These are phyloP conservation scores for Fonsecaea monophora DNA, from an alignment of 2,329 filamentous ascomycete species.

Conservation along the genomic window DNA sequence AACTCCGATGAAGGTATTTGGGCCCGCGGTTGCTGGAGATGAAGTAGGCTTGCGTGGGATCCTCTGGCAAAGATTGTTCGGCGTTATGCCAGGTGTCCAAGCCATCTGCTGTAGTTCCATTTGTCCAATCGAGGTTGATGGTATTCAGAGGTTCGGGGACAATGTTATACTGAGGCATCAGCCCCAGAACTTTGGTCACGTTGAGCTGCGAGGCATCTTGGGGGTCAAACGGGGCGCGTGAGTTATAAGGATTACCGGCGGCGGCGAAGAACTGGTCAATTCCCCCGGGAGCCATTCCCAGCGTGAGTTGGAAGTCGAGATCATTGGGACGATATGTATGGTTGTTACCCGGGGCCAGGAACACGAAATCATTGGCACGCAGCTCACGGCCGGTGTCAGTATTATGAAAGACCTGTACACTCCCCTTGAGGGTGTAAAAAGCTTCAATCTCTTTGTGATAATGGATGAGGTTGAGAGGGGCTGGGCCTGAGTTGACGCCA, in stretches of 20 bases:
- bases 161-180: constrained; percentile 34
- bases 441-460: constrained; percentile 34
- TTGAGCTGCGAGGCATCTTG: constrained; percentile 30
- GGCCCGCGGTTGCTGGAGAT: constrained; percentile 37
- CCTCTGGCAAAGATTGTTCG: constrained; percentile 28
- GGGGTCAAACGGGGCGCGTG: constrained; percentile 30
- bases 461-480: constrained; percentile 32
- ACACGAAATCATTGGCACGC: constrained; percentile 32
- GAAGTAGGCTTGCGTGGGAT: constrained; percentile 29
- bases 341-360: constrained; percentile 36
- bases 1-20: constrained; percentile 31
- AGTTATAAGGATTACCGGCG: constrained; percentile 28
- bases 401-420: constrained; percentile 36
- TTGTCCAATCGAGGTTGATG: constrained; percentile 35
- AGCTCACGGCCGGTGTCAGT: constrained; percentile 32
- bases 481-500: constrained; percentile 31
- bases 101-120: constrained; percentile 33
- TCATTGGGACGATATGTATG: constrained; percentile 36
- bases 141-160: constrained; percentile 29
- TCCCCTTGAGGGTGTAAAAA: constrained; percentile 36
- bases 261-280: constrained; percentile 33
- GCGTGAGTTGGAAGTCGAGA: constrained; percentile 32
- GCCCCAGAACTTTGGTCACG: constrained; percentile 32
- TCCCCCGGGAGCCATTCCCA: constrained; percentile 32
- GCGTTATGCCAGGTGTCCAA: constrained; percentile 34